Base-by-base conservation (phyloP, 352 stramenopile species). In the Phytophthora uliginosa region DNA sequence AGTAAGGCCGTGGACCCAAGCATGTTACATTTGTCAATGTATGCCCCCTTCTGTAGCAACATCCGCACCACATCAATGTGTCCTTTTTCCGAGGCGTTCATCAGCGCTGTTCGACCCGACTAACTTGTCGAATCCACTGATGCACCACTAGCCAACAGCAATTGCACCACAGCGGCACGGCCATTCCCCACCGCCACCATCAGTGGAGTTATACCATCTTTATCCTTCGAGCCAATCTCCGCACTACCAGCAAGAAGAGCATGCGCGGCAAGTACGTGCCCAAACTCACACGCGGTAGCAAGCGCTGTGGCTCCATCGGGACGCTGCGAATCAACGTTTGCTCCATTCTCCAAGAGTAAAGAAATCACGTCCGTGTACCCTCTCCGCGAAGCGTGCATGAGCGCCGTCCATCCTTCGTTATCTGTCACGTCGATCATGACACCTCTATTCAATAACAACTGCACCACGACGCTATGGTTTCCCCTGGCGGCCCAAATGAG, bases 121-220 rank as follows among this genome's bases (percentile, higher is more conserved):
- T 48, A 7, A 13, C 48, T 60, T 28, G 33, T 34, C 18, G 34
- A 28, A 13, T 53, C 24, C 7, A 53, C 9, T 5, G 22, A 36
- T 18, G 61, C 61, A 7, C 52, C 52, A 31, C 22, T 59, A 7
- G 24, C n/a, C 38, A 69, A 20, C 7, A 69, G 20, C 20, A 61
- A 20, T 4, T 51, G 26, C 9, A 69, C 51, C 26, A 69, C 24
- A 15, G 7, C 9, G 18, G 6, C 22, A 8, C 55, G 42, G 0
- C 42, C 26, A 12, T 31, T 28, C n/a, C 12, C 13, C 9, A 17
- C 28, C 34, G 40, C 57, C n/a, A 28, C 1, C 6, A 53, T 48
- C 12, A 69, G 15, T 5, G 63, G 28, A 24, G 53, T 63, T 13
- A 34, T 17, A 1, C 31, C 53, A 9, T 52, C 2, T 13, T 38